Evolutionary conservation across 768 basidiomycete genomes (phyloP).

Genomic region (Tylopilus plumbeoviolaceoides): DNA sequence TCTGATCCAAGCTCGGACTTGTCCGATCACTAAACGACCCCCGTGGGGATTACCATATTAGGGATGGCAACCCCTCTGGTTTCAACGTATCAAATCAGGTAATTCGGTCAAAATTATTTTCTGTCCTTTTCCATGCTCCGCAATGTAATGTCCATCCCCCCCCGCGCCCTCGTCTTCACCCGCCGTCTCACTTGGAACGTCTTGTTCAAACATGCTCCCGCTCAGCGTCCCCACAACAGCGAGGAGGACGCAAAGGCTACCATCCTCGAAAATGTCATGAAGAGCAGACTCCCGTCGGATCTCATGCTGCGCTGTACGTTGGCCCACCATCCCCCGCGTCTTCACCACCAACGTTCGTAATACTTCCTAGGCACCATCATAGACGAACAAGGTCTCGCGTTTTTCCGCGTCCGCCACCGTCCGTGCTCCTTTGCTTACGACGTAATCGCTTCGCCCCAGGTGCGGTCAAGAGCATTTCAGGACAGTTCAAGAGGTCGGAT

Average conservation of each 20-base stretch:
- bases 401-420: constrained; percentile 13
- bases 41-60: constrained; percentile 3
- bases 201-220: constrained; percentile 9
- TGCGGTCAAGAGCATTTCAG: constrained; percentile 81
- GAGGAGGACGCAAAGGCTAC: constrained; percentile 77
- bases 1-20: constrained; percentile 30
- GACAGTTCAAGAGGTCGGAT: constrained; percentile 87
- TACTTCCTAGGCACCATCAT: constrained; percentile 69
- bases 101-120: constrained; percentile 17
- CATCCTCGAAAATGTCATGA: constrained; percentile 81
- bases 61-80: constrained; percentile 16
- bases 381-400: constrained; percentile 69
- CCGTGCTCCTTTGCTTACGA: constrained; percentile 11
- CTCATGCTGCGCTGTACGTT: constrained; percentile 86
- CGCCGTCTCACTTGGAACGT: constrained; percentile 29
- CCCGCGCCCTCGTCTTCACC: not conserved
- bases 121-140: constrained; percentile 21
- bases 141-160: constrained; percentile 34
- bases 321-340: constrained; percentile 6
- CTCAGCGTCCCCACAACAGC: constrained; percentile 36
- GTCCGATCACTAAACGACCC: constrained; percentile 17
- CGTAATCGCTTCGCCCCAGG: constrained; percentile 45
- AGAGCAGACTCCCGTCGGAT: constrained; percentile 83
- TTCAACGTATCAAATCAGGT: constrained; percentile 20
- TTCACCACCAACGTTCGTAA: constrained; percentile 14